These are phyloP conservation scores for Trichoderma endophyticum DNA, from an alignment of 2,329 filamentous ascomycete species.

Conservation along the genomic window DNA sequence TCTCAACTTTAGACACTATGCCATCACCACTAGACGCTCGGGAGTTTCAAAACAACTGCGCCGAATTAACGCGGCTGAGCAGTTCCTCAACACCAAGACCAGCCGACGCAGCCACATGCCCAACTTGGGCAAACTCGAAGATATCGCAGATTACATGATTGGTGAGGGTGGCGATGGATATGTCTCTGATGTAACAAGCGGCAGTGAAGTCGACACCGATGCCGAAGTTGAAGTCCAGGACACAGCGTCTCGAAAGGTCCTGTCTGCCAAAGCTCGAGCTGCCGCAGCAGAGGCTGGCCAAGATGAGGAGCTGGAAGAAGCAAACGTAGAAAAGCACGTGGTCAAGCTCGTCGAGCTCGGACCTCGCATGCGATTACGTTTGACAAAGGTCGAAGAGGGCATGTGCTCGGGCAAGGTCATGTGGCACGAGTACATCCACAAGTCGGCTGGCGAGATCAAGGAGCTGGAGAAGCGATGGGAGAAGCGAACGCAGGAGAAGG, in stretches of 20 bases:
- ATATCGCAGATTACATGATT: constrained; percentile 92
- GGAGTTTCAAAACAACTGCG: constrained; percentile 82
- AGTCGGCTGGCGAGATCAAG: constrained; percentile 72
- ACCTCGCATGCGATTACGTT: constrained; percentile 79
- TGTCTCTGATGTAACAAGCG: constrained; percentile 78
- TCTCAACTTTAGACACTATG: constrained; percentile 87
- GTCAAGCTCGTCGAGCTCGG: constrained; percentile 92
- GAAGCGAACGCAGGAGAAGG: constrained; percentile 73
- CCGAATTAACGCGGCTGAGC: constrained; percentile 80
- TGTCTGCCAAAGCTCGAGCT: constrained; percentile 50
- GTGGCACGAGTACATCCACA: constrained; percentile 96
- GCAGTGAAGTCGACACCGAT: constrained; percentile 90
- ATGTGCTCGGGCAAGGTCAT: constrained; percentile 85
- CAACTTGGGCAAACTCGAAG: constrained; percentile 84
- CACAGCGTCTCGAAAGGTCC: constrained; percentile 60
- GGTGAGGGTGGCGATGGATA: constrained; percentile 77
- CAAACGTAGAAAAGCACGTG: constrained; percentile 74
- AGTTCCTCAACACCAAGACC: constrained; percentile 60
- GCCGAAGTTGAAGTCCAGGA: constrained; percentile 86
- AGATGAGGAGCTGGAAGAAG: constrained; percentile 46
- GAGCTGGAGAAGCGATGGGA: constrained; percentile 83
- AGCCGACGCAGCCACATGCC: constrained; percentile 69
- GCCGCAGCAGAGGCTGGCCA: constrained; percentile 39
- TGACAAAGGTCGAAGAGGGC: constrained; percentile 96
- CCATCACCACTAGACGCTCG: constrained; percentile 84